Evolutionary conservation across 2,329 filamentous ascomycete species (phyloP).

Genomic region (Colletotrichum eremochloae): DNA sequence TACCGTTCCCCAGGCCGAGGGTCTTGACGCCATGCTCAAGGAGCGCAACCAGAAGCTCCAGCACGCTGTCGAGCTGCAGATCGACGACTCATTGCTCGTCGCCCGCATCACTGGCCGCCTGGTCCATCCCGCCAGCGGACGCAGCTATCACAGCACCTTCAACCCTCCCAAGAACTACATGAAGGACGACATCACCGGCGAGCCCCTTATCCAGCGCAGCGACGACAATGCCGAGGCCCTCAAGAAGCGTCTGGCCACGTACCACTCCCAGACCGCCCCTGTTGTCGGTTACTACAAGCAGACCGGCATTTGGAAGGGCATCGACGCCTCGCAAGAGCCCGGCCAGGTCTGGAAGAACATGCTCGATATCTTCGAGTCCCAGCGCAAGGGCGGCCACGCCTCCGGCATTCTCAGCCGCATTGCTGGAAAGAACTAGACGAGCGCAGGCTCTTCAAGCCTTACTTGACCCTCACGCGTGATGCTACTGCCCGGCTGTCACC

Average conservation of each 20-base stretch:
- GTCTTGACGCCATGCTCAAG: conserved; percentile 91
- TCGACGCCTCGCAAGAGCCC: conserved; percentile 96
- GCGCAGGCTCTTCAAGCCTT: conserved; percentile 1
- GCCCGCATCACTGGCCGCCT: conserved; percentile 96
- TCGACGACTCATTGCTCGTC: conserved; percentile 93
- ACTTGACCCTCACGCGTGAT: background rate
- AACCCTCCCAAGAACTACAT: conserved; percentile 95
- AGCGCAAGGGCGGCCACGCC: conserved; percentile 47
- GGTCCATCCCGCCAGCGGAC: conserved; percentile 94
- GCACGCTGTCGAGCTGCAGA: conserved; percentile 96
- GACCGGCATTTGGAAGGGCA: conserved; percentile 94
- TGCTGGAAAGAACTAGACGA: conserved; percentile 48
- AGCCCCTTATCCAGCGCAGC: conserved; percentile 94
- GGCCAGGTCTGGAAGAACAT: conserved; percentile 96
- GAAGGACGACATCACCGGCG: conserved; percentile 97
- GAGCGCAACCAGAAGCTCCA: conserved; percentile 86
- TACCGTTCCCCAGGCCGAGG: conserved; percentile 94
- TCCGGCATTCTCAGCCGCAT: conserved; percentile 57
- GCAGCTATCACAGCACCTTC: conserved; percentile 98
- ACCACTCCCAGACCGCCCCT: conserved; percentile 92
- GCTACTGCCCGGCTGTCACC: background rate
- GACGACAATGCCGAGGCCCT: conserved; percentile 97
- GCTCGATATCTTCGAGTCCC: conserved; percentile 80
- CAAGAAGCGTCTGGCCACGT: conserved; percentile 93
- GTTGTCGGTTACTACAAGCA: conserved; percentile 98